A percentile compares a stretch with the other conserved stretches of the same genome.
Conservation (phyloP, 164 flowering plant genomes). For the Vitis cinerea region DNA sequence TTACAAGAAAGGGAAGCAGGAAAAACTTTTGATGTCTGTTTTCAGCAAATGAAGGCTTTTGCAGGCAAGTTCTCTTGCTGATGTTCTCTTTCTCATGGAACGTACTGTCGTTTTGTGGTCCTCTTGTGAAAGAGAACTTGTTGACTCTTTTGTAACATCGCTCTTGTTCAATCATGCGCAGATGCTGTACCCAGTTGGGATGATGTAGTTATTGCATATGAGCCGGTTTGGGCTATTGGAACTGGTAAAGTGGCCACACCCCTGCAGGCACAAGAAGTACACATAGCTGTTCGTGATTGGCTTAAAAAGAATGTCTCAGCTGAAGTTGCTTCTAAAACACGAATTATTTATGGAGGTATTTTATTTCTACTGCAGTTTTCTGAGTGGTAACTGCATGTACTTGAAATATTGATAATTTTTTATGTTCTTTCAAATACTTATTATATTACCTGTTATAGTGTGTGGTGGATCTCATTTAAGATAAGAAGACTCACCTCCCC, state of each 20-base stretch:
- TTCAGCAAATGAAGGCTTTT: constrained; percentile 84
- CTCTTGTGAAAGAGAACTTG: background rate
- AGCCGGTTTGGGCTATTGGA: constrained; percentile 99
- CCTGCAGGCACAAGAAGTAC: constrained; percentile 95
- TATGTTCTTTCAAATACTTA: background rate
- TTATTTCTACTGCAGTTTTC: background rate
- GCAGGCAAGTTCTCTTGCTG: constrained; percentile 49
- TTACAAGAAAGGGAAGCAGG: constrained; percentile 93
- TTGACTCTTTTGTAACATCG: constrained; percentile 2
- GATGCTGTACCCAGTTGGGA: constrained; percentile 95
- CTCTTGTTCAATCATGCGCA: constrained; percentile 29
- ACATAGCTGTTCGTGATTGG: constrained; percentile 93
- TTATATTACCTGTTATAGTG: background rate
- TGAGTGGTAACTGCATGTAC: background rate
- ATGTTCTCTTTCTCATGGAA: constrained; percentile 1
- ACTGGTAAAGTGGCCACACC: constrained; percentile 96
- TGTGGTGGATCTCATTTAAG: background rate
- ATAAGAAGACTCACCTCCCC: background rate
- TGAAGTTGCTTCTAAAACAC: constrained; percentile 84
- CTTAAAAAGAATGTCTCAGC: constrained; percentile 84
- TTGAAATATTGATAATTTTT: too few relatives aligned
- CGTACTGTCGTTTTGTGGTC: background rate
- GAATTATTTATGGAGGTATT: constrained; percentile 96
- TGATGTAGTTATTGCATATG: constrained; percentile 87
- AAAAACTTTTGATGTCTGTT: constrained; percentile 95